phyloP scores from a whole-genome alignment of 1,284 basidiomycete species.

The Fomes fomentarius region DNA sequence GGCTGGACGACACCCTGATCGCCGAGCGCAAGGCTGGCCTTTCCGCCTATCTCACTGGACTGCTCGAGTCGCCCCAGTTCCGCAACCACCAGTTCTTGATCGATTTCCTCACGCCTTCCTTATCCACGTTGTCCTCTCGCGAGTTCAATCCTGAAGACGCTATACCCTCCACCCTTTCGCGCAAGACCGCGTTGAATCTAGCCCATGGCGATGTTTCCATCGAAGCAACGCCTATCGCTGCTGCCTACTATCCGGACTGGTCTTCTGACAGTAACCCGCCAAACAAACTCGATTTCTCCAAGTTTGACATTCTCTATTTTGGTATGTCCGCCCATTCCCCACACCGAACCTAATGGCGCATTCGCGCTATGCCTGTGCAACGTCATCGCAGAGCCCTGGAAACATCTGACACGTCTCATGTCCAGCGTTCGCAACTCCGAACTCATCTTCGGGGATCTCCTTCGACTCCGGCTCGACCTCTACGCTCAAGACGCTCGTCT shows the following conservation, averaged over 20 bases:
- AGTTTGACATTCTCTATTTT: slow-evolving; percentile 76
- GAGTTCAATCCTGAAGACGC: slow-evolving; percentile 46
- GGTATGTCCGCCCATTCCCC: slow-evolving; percentile 33
- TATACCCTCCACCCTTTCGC: slow-evolving; percentile 47
- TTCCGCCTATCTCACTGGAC: slow-evolving; percentile 43
- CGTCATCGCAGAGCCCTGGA: not conserved
- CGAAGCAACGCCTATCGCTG: slow-evolving; percentile 33
- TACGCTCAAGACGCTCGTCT: slow-evolving; percentile 66
- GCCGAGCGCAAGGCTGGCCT: slow-evolving; percentile 54
- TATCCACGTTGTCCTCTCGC: slow-evolving; percentile 18
- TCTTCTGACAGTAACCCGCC: slow-evolving; percentile 58
- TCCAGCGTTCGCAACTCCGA: slow-evolving; percentile 74
- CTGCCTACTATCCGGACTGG: slow-evolving; percentile 77
- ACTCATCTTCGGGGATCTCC: slow-evolving; percentile 54
- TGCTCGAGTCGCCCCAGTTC: slow-evolving; percentile 40
- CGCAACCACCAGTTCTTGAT: slow-evolving; percentile 35
- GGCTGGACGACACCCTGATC: slow-evolving; percentile 55
- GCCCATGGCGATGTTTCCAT: slow-evolving; percentile 13
- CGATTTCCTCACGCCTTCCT: slow-evolving; percentile 42
- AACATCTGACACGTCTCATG: slow-evolving; percentile 17
- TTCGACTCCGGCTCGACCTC: slow-evolving; percentile 59
- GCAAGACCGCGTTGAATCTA: slow-evolving; percentile 41
- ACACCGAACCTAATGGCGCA: not conserved
- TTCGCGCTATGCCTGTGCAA: not conserved
- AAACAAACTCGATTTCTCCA: slow-evolving; percentile 66